Conservation (phyloP, 2,329 filamentous ascomycete species). For the Incumbomyces delicatus region DNA sequence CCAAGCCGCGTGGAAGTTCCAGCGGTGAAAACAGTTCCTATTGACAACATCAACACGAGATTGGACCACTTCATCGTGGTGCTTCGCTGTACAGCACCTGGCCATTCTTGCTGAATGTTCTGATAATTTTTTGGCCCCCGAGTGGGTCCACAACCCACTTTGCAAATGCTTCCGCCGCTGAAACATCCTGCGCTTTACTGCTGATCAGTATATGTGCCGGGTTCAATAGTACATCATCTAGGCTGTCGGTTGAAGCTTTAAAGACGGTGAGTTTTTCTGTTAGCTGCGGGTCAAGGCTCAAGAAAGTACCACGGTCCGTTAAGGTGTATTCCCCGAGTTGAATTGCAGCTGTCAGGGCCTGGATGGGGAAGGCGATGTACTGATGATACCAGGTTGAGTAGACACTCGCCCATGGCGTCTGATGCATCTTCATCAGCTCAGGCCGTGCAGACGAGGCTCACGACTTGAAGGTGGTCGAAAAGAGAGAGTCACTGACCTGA, state of each 20-base stretch:
- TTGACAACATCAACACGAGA: too few relatives aligned
- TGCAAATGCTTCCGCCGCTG: slow-evolving; percentile 29
- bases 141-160: slow-evolving; percentile 29
- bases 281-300: slow-evolving; percentile 29
- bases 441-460: too few relatives aligned
- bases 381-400: slow-evolving; percentile 17
- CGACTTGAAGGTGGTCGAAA: too few relatives aligned
- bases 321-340: slow-evolving; percentile 38
- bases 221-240: slow-evolving; percentile 32
- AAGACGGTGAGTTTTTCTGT: slow-evolving; percentile 13
- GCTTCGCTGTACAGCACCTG: slow-evolving; percentile 5
- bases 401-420: slow-evolving; percentile 19
- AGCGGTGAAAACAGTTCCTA: too few relatives aligned
- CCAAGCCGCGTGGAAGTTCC: too few relatives aligned
- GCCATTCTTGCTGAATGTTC: slow-evolving; percentile 22
- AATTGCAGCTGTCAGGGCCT: slow-evolving; percentile 36
- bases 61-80: background rate
- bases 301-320: slow-evolving; percentile 37
- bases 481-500: too few relatives aligned
- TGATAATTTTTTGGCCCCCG: slow-evolving; percentile 30
- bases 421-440: slow-evolving; percentile 33
- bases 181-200: slow-evolving; percentile 25
- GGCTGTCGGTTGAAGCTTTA: slow-evolving; percentile 26
- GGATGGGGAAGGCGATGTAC: slow-evolving; percentile 37
- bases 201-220: slow-evolving; percentile 36